Percentiles rank a stretch among this genome's conserved stretches.
Conservation (phyloP, 1,139 yeast genomes). For the Taphrina deformans region DNA sequence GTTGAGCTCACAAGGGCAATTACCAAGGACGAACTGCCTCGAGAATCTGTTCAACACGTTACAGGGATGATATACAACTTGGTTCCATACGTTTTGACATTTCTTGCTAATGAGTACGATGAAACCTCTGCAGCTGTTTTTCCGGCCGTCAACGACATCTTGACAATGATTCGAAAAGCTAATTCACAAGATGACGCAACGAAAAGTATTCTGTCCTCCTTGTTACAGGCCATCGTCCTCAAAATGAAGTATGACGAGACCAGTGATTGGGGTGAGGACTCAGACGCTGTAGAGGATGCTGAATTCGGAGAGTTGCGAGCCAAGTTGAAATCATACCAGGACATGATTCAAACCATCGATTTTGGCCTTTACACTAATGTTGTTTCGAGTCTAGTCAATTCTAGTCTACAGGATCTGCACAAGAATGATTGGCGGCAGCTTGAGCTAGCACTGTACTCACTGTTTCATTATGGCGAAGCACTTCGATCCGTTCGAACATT, state of each 20-base stretch:
- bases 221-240: conserved; percentile 67
- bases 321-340: conserved; percentile 76
- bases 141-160: conserved; percentile 72
- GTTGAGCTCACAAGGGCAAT: conserved; percentile 67
- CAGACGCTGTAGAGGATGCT: conserved; percentile 61
- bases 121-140: conserved; percentile 83
- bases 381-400: conserved; percentile 64
- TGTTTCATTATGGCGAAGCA: conserved; percentile 75
- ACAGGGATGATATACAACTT: conserved; percentile 58
- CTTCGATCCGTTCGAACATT: conserved; percentile 50
- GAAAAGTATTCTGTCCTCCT: conserved; percentile 57
- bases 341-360: conserved; percentile 72
- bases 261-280: conserved; percentile 60
- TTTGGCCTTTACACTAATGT: conserved; percentile 72
- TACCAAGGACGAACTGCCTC: conserved; percentile 52
- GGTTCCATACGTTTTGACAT: conserved; percentile 71
- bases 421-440: conserved; percentile 68
- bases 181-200: conserved; percentile 43
- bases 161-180: conserved; percentile 67
- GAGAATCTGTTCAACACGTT: conserved; percentile 47
- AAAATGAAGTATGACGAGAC: conserved; percentile 80
- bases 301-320: conserved; percentile 77
- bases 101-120: conserved; percentile 78
- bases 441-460: conserved; percentile 82
- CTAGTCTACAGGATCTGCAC: conserved; percentile 49